Conservation (phyloP, 495 filamentous ascomycete species). For the Penicillium canariense region DNA sequence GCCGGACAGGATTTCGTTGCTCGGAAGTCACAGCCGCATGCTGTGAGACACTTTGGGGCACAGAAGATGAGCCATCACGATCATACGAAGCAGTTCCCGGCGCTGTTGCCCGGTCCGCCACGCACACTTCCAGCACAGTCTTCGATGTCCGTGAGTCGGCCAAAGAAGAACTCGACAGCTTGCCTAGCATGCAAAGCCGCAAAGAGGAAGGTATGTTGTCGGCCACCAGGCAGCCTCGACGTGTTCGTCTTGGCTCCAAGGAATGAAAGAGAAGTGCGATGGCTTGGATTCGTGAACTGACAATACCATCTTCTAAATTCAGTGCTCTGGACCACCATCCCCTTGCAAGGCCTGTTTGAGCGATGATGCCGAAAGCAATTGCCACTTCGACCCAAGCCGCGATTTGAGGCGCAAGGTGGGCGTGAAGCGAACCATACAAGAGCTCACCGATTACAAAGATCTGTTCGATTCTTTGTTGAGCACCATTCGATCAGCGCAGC, state of each 20-base stretch:
- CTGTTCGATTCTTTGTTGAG: constrained; percentile 31
- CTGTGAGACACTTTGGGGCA: not conserved
- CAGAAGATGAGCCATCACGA: constrained; percentile 27
- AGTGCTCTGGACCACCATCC: constrained; percentile 40
- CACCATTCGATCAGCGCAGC: constrained; percentile 26
- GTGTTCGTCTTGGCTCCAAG: not conserved
- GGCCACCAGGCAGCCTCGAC: not conserved
- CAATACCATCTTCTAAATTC: not conserved
- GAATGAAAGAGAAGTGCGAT: not conserved
- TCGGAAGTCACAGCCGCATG: not conserved
- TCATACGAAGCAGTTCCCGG: constrained; percentile 26
- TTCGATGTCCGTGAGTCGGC: constrained; percentile 21
- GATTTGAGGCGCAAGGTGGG: constrained; percentile 44
- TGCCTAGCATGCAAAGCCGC: constrained; percentile 42
- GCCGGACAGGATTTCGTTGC: not conserved
- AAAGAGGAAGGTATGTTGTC: constrained; percentile 39
- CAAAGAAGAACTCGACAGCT: constrained; percentile 44
- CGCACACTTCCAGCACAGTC: constrained; percentile 22
- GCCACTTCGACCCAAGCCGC: constrained; percentile 39
- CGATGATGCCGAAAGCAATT: constrained; percentile 27
- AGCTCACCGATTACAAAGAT: constrained; percentile 34
- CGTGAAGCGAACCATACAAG: constrained; percentile 35
- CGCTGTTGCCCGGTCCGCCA: constrained; percentile 34
- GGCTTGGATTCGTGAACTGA: not conserved
- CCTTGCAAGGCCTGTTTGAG: constrained; percentile 40